phyloP scores from a whole-genome alignment of 257 asterid genomes.

The Primulina eburnea region DNA sequence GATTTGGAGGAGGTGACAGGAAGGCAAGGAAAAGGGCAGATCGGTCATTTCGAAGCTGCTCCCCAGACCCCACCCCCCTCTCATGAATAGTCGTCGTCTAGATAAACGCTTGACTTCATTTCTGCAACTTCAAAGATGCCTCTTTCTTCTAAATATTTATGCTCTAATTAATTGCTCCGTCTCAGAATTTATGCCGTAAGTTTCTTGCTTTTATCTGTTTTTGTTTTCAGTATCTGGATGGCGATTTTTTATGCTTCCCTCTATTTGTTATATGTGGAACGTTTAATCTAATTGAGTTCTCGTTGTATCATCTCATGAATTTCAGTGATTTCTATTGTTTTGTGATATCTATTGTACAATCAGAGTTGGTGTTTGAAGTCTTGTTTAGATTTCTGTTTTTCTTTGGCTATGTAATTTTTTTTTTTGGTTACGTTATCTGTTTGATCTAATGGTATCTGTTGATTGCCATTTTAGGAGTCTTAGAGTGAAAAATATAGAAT shows the following conservation, averaged over 20 bases:
- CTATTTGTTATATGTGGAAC: constrained; percentile 5
- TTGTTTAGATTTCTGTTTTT: constrained; percentile 15
- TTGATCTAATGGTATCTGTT: constrained; percentile 18
- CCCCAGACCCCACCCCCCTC: constrained; percentile 19
- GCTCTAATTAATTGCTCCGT: constrained; percentile 31
- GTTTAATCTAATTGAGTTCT: constrained; percentile 1
- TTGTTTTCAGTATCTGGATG: constrained; percentile 27
- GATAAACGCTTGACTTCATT: constrained; percentile 40
- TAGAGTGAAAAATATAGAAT: constrained; percentile 8
- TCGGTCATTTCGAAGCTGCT: constrained; percentile 28
- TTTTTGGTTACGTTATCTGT: neutral
- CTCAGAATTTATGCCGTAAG: constrained; percentile 34
- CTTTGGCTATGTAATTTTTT: constrained; percentile 2
- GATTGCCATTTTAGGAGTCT: constrained; percentile 10
- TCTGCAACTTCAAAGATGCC: constrained; percentile 18
- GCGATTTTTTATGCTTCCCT: neutral
- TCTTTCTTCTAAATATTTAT: constrained; percentile 16
- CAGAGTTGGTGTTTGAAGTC: constrained; percentile 9
- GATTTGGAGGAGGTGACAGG: too few species aligned
- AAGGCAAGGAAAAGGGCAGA: constrained; percentile 16
- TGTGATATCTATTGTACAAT: constrained; percentile 6
- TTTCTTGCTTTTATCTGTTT: constrained; percentile 27
- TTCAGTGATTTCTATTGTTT: constrained; percentile 15
- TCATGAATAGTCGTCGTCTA: constrained; percentile 1
- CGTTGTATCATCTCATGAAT: constrained; percentile 13